These are phyloP conservation scores for Talaromyces amestolkiae DNA, from an alignment of 2,329 filamentous ascomycete species.

Conservation along the genomic window DNA sequence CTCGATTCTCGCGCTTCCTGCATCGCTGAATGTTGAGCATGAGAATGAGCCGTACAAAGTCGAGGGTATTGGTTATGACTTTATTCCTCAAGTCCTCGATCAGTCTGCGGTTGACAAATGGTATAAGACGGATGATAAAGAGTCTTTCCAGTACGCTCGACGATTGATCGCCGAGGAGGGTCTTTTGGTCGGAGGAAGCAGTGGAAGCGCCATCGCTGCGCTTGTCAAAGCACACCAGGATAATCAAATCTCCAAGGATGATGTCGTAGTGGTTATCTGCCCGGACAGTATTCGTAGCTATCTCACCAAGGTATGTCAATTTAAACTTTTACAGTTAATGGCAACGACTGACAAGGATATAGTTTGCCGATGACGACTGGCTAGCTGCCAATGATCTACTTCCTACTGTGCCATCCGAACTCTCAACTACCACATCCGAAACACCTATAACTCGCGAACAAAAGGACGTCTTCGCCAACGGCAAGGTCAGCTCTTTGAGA, in stretches of 20 bases:
- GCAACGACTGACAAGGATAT: slow-evolving; percentile 20
- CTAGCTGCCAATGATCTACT: slow-evolving; percentile 93
- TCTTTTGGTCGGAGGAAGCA: slow-evolving; percentile 87
- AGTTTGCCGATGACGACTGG: slow-evolving; percentile 98
- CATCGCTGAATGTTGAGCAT: slow-evolving; percentile 72
- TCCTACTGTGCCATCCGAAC: slow-evolving; percentile 53
- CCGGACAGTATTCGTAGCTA: slow-evolving; percentile 98
- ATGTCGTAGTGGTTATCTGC: slow-evolving; percentile 84
- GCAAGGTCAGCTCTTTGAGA: slow-evolving; percentile 77
- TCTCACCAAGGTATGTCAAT: slow-evolving; percentile 68
- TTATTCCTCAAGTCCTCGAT: slow-evolving; percentile 90
- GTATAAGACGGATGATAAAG: slow-evolving; percentile 96
- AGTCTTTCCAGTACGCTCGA: slow-evolving; percentile 87
- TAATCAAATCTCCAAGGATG: slow-evolving; percentile 71
- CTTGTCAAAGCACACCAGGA: slow-evolving; percentile 75
- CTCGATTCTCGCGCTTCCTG: slow-evolving; percentile 83
- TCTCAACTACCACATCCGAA: slow-evolving; percentile 33
- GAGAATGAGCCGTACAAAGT: slow-evolving; percentile 91
- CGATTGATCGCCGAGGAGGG: slow-evolving; percentile 92
- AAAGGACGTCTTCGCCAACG: slow-evolving; percentile 70
- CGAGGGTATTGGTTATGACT: slow-evolving; percentile 98
- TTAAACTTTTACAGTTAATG: too few relatives aligned
- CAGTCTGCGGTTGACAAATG: slow-evolving; percentile 79
- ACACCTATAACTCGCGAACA: slow-evolving; percentile 41
- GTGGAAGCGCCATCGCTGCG: slow-evolving; percentile 85